These are phyloP conservation scores for Monilinia laxa DNA, from an alignment of 2,329 filamentous ascomycete genomes.

Conservation along the genomic window DNA sequence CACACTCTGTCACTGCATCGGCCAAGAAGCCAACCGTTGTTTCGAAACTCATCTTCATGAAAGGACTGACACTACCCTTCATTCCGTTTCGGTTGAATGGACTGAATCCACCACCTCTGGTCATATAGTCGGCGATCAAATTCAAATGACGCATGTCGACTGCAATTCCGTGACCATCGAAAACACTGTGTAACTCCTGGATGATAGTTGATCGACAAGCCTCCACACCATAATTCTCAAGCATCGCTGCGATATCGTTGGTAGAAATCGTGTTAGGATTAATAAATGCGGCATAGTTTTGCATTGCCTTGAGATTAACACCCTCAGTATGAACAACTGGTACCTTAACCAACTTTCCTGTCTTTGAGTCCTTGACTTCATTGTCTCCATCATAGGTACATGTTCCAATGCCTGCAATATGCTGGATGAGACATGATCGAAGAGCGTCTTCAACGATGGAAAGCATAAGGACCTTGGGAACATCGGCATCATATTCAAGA, in stretches of 20 bases:
- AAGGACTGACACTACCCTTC: slow-evolving; percentile 79
- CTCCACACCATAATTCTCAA: slow-evolving; percentile 87
- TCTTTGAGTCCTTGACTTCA: slow-evolving; percentile 49
- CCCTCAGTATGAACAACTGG: slow-evolving; percentile 74
- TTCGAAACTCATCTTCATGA: slow-evolving; percentile 99
- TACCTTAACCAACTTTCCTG: slow-evolving; percentile 51
- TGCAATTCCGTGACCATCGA: slow-evolving; percentile 84
- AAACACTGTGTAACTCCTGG: slow-evolving; percentile 79
- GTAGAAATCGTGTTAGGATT: slow-evolving; percentile 84
- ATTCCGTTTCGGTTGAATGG: slow-evolving; percentile 92
- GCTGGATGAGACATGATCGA: slow-evolving; percentile 78
- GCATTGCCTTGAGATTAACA: slow-evolving; percentile 88
- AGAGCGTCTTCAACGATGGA: slow-evolving; percentile 82
- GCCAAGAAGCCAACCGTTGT: slow-evolving; percentile 92
- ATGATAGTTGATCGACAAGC: slow-evolving; percentile 87
- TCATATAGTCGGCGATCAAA: slow-evolving; percentile 97
- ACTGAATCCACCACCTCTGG: slow-evolving; percentile 82
- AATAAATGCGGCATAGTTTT: slow-evolving; percentile 80
- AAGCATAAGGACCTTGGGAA: slow-evolving; percentile 90
- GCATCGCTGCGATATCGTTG: slow-evolving; percentile 87
- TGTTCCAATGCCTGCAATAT: slow-evolving; percentile 72
- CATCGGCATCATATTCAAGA: slow-evolving; percentile 75
- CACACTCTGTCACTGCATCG: slow-evolving; percentile 85
- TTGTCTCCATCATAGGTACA: slow-evolving; percentile 68
- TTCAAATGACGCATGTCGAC: slow-evolving; percentile 93